These are phyloP conservation scores for Coniochaeta pulveracea DNA, from an alignment of 2,329 filamentous ascomycete genomes.

Conservation along the genomic window DNA sequence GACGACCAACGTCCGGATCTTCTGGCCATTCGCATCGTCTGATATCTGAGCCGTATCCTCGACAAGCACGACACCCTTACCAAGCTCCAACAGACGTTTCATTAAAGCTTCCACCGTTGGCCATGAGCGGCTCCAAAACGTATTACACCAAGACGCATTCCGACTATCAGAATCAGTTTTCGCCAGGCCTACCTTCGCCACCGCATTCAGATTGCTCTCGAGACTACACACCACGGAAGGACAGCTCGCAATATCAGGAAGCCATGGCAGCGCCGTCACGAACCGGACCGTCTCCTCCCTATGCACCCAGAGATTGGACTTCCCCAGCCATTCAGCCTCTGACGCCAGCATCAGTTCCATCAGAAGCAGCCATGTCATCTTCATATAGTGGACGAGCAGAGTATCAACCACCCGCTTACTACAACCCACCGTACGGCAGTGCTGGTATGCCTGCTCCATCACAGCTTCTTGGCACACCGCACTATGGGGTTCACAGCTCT, in stretches of 20 bases:
- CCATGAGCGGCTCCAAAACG: background rate
- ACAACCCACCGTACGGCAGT: background rate
- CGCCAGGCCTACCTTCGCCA: background rate
- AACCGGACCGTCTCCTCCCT: background rate
- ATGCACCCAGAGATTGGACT: background rate
- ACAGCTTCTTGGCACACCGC: background rate
- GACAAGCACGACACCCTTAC: background rate
- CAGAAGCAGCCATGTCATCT: too few relatives aligned
- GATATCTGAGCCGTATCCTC: background rate
- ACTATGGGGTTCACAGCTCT: too few relatives aligned
- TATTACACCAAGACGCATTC: background rate
- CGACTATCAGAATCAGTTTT: background rate
- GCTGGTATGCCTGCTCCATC: constrained; percentile 1
- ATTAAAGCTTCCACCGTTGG: constrained; percentile 1
- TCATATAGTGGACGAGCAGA: background rate
- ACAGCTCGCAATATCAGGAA: background rate
- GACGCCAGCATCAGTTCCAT: too few relatives aligned
- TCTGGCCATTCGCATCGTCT: constrained; percentile 1
- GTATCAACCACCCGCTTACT: background rate
- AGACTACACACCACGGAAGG: background rate
- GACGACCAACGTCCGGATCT: background rate
- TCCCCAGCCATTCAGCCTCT: background rate
- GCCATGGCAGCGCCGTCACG: background rate
- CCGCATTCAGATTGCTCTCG: background rate
- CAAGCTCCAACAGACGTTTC: background rate